Percentiles rank a stretch among this genome's conserved stretches.
Conservation (phyloP, 2,329 filamentous ascomycete genomes). For the Achaetomium macrosporum region DNA sequence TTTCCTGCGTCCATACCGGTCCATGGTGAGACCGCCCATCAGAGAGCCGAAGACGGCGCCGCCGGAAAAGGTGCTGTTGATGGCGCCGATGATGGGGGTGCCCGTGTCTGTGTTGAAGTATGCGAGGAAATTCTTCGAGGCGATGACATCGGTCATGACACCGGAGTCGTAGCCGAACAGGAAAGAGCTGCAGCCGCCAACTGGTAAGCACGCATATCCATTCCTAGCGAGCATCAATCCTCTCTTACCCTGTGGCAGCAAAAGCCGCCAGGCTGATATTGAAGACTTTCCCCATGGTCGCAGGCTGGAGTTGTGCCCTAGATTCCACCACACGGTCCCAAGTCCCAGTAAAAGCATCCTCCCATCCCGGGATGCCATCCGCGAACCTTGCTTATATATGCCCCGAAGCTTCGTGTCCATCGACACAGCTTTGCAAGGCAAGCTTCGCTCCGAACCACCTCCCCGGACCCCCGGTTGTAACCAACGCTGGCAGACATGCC, state of each 20-base stretch:
- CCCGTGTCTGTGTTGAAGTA: slow-evolving; percentile 51
- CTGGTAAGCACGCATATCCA: slow-evolving; percentile 2
- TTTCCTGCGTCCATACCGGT: slow-evolving; percentile 52
- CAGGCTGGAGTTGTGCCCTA: background rate
- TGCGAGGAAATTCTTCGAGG: slow-evolving; percentile 48
- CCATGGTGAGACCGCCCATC: slow-evolving; percentile 52
- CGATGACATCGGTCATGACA: slow-evolving; percentile 46
- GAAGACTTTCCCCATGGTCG: slow-evolving; percentile 35
- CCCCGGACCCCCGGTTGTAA: background rate
- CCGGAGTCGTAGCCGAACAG: slow-evolving; percentile 44
- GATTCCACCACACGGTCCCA: background rate
- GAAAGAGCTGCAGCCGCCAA: slow-evolving; percentile 30
- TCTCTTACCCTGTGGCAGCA: slow-evolving; percentile 37
- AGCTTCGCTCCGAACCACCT: background rate
- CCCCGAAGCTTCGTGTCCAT: background rate
- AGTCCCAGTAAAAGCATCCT: background rate
- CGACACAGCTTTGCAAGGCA: background rate
- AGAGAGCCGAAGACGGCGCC: slow-evolving; percentile 49
- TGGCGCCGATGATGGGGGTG: slow-evolving; percentile 51
- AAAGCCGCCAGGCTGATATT: slow-evolving; percentile 35
- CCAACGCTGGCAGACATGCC: background rate
- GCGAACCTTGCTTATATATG: background rate
- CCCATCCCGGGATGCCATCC: background rate
- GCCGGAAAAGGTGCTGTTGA: slow-evolving; percentile 57
- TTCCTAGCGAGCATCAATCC: slow-evolving; percentile 8